Percentiles rank a stretch among this genome's conserved stretches.
phyloP scores from a whole-genome alignment of 1,284 basidiomycete species.

The Rhodotorula sp. region DNA sequence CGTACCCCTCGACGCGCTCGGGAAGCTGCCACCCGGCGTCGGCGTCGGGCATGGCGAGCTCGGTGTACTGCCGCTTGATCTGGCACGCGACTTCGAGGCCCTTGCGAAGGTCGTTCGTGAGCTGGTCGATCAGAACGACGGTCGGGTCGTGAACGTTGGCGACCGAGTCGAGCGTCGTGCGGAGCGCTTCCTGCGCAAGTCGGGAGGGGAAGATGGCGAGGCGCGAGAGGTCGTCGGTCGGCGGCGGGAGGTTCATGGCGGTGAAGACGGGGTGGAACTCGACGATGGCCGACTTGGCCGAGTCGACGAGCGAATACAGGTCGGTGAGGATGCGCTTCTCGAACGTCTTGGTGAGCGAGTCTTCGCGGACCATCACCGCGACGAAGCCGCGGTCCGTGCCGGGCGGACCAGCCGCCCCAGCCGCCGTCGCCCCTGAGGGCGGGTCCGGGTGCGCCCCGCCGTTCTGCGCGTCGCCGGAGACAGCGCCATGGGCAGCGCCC shows the following conservation, averaged over 20 bases:
- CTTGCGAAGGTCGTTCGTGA: conserved; percentile 89
- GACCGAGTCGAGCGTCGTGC: conserved; percentile 86
- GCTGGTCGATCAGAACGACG: conserved; percentile 89
- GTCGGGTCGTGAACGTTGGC: conserved; percentile 85
- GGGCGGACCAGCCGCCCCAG: neutral
- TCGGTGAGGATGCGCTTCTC: conserved; percentile 89
- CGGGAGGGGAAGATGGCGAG: conserved; percentile 94
- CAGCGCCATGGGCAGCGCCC: neutral
- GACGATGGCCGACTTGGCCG: conserved; percentile 84
- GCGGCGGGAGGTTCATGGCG: conserved; percentile 86
- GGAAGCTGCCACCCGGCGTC: conserved; percentile 86
- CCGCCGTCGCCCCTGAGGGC: neutral
- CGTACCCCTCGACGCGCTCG: conserved; percentile 67
- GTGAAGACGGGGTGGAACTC: conserved; percentile 71
- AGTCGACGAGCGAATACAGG: conserved; percentile 79
- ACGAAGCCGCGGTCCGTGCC: conserved; percentile 62
- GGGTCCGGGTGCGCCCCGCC: neutral
- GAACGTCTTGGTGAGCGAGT: conserved; percentile 88
- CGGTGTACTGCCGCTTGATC: conserved; percentile 90
- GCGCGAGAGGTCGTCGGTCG: conserved; percentile 87
- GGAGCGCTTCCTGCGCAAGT: conserved; percentile 87
- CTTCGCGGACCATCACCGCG: conserved; percentile 93
- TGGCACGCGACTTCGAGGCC: conserved; percentile 91
- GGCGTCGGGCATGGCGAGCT: conserved; percentile 79
- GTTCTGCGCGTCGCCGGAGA: neutral